Conservation (phyloP, 805 yeast genomes). For the Teunomyces gatunensis region DNA sequence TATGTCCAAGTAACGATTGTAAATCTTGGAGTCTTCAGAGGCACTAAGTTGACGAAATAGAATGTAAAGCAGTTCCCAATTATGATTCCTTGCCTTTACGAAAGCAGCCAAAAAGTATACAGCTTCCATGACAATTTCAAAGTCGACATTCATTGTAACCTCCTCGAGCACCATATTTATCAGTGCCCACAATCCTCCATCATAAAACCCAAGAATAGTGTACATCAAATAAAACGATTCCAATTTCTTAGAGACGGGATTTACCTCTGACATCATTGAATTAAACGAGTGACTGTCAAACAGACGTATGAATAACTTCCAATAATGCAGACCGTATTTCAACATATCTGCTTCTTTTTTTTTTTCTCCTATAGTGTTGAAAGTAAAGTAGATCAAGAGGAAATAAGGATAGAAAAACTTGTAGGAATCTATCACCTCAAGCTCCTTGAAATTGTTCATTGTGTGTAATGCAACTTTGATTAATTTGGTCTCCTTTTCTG, state of each 20-base stretch:
- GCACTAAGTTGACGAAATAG: constrained; percentile 16
- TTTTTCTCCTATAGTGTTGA: not conserved
- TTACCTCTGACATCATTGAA: not conserved
- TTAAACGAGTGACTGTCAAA: constrained; percentile 14
- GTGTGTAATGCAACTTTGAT: constrained; percentile 11
- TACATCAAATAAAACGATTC: constrained; percentile 23
- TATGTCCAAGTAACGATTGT: constrained; percentile 27
- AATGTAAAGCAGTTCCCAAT: constrained; percentile 26
- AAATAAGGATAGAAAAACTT: constrained; percentile 17
- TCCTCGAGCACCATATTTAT: constrained; percentile 18
- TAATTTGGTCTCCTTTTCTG: constrained; percentile 14
- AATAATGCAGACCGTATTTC: constrained; percentile 5
- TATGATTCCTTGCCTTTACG: constrained; percentile 10
- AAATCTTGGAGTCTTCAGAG: constrained; percentile 15
- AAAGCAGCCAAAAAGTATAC: constrained; percentile 15
- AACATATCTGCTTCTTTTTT: not conserved
- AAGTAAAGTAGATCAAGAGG: constrained; percentile 7
- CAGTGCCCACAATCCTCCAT: constrained; percentile 26
- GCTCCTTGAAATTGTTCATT: constrained; percentile 7
- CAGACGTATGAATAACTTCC: constrained; percentile 9
- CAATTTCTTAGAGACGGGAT: constrained; percentile 4
- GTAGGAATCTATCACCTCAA: not conserved
- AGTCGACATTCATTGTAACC: constrained; percentile 7
- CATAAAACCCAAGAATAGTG: constrained; percentile 12
- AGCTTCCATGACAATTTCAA: constrained; percentile 15